Base-by-base conservation (phyloP, 805 yeast genomes). In the Wickerhamiella hasegawae region DNA sequence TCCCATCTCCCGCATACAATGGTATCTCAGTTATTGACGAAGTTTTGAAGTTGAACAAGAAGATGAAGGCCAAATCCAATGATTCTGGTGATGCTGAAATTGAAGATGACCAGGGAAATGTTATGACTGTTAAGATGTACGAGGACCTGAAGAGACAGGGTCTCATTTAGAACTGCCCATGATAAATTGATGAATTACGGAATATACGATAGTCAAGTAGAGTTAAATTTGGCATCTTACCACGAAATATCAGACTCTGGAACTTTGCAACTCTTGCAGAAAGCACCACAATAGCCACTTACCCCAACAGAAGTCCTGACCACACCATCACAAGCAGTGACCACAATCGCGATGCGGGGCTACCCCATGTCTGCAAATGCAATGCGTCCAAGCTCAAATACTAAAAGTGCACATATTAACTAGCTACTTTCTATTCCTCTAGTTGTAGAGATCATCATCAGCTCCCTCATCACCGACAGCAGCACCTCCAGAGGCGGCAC, bases 21-120 rank as follows among this genome's bases (percentile, higher is more conserved):
- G 87, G 75, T 35, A 69, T 90, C 28, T 60, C 71, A 5, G 58
- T 56, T 8, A 77, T 87, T 11, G 59, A 66, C 3, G 95, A 85
- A 32, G 95, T 85, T 1, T 40, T 40, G 16, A 47, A 59, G 11
- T 54, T 90, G 20, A 58, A 56, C 19, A 41, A 75, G 8, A 59
- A 59, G 37, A 47, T 51, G 33, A 55, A 54, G 34, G 59, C 59
- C 18, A 60, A 64, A 35, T 51, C 48, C 31, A 14, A 14, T 8
- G 29, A 24, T 5, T 79, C 76, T 42, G 62, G 65, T 35, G 70
- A 72, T 1, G 66, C 76, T 10, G 94, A 90, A 54, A 79, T 85
- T 24, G 97, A 87, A 53, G 97, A 90, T 51, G 77, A 71, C 1
- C 84, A 82, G 14, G 98, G 97, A 9, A 87, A 90, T 51, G 94